Evolutionary conservation across 2,329 filamentous ascomycete genomes (phyloP), one percentile per base, ranked within the genome.

Genomic region (Onygena corvina): DNA sequence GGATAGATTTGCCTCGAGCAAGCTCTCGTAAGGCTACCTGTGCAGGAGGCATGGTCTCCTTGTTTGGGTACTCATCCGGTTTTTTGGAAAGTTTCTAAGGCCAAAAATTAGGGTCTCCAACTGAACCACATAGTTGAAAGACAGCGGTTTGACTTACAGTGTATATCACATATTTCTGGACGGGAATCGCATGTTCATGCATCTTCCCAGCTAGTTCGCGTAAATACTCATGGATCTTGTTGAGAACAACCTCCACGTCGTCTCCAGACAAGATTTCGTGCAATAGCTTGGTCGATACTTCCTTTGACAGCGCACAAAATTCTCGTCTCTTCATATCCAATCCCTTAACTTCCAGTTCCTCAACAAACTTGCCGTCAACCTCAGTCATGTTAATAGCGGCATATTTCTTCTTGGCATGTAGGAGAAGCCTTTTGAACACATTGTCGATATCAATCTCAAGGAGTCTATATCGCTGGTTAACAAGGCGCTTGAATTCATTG

Each of bases 391-490:
- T 96, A 67, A 98, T 85, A 34, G 92, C 92, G 6, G 92, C 92
- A 66, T 98, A 98, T 73, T 98, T 98, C 75, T 98, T 98, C 76
- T 98, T 98, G 25, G 92, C 90, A 62, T 96, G 92, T 11, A 98
- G 75, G 33, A 98, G 71, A 50, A 98, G 84, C 27, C 92, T 83
- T 40, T 90, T 80, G 75, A 98, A 98, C 53, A 96, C 78, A 60
- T 96, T 95, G 67, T 98, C 92, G 57, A 98, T 94, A 61, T 98
- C 92, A 56, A 98, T 98, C 65, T 98, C 93, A 11, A 98, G 76
- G 47, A 95, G 76, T 60, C 76, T 84, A 67, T 98, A 98, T 54
- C 84, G 81, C 58, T 94, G 86, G 62, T 98, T 98, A 68, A 98
- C 92, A 20, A 86, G 80, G 59, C 81, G 83, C 70, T 95, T 96